Evolutionary conservation across 192 early-diverging fungal species (phyloP).

Genomic region (Linnemannia schmuckeri): DNA sequence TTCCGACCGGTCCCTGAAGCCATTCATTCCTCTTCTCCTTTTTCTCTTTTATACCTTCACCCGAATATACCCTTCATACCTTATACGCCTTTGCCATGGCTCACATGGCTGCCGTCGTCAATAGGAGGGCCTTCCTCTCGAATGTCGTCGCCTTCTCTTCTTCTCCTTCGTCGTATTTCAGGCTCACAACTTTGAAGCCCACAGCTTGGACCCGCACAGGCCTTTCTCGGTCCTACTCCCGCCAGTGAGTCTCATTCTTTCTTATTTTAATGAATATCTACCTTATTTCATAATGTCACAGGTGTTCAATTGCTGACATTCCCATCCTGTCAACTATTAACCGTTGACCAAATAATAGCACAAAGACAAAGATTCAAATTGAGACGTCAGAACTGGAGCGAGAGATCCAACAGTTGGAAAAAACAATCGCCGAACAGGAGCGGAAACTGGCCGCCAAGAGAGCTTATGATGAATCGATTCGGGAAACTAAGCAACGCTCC

Average conservation of each 20-base stretch:
- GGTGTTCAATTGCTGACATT: background rate
- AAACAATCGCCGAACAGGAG: slow-evolving; percentile 34
- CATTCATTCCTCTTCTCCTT: background rate
- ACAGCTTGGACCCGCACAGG: slow-evolving; percentile 1
- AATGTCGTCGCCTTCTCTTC: background rate
- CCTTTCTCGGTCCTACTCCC: slow-evolving; percentile 29
- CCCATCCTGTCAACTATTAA: background rate
- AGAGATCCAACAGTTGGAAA: slow-evolving; percentile 42
- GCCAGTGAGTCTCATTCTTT: slow-evolving; percentile 15
- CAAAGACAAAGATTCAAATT: slow-evolving; percentile 36
- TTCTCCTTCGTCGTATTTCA: background rate
- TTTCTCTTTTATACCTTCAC: background rate
- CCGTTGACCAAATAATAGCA: slow-evolving; percentile 9
- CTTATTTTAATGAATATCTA: background rate
- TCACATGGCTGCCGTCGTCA: slow-evolving; percentile 24
- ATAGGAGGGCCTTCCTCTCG: slow-evolving; percentile 19
- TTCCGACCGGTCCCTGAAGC: background rate
- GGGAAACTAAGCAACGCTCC: slow-evolving; percentile 27
- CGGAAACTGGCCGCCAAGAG: slow-evolving; percentile 32
- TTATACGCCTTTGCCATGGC: slow-evolving; percentile 14
- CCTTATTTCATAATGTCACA: background rate
- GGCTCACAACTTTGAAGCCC: slow-evolving; percentile 6
- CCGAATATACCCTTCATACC: background rate
- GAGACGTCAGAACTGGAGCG: slow-evolving; percentile 36
- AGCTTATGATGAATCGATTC: slow-evolving; percentile 38